A percentile compares a stretch with the other conserved stretches of the same genome.
These are phyloP conservation scores for Eutypa lata DNA, from an alignment of 2,329 filamentous ascomycete species.

Conservation along the genomic window DNA sequence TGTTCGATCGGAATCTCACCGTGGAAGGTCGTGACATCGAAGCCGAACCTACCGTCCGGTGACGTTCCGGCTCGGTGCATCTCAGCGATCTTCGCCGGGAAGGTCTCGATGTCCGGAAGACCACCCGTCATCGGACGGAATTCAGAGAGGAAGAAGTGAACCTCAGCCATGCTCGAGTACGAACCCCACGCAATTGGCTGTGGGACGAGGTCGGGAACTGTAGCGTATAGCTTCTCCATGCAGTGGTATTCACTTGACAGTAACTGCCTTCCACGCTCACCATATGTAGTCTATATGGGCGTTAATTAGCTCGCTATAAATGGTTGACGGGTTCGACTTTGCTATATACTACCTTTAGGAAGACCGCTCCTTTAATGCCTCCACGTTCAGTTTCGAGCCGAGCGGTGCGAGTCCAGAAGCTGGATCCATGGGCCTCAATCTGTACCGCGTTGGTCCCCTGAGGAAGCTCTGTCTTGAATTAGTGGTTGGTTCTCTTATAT, in stretches of 20 bases:
- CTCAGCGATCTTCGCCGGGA: constrained; percentile 8
- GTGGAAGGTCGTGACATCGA: constrained; percentile 13
- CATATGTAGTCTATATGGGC: constrained; percentile 7
- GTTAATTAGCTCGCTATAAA: not conserved
- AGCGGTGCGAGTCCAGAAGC: constrained; percentile 19
- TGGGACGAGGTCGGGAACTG: constrained; percentile 6
- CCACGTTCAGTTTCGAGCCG: constrained; percentile 10
- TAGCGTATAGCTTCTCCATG: constrained; percentile 6
- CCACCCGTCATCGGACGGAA: constrained; percentile 13
- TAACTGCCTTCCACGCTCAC: constrained; percentile 10
- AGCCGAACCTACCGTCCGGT: constrained; percentile 8
- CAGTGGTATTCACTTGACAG: constrained; percentile 11
- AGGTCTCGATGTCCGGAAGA: not conserved
- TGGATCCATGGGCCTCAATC: constrained; percentile 12
- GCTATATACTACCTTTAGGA: constrained; percentile 14
- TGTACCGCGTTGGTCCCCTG: constrained; percentile 1
- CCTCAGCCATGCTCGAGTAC: constrained; percentile 6
- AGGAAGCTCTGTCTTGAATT: constrained; percentile 7
- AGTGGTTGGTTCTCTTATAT: not conserved
- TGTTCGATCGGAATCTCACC: constrained; percentile 15
- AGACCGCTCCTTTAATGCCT: constrained; percentile 5
- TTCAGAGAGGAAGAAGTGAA: constrained; percentile 17
- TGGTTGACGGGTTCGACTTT: no score
- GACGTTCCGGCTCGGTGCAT: constrained; percentile 6
- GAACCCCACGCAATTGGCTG: constrained; percentile 10